Percentiles rank a stretch among this genome's conserved stretches.
Conservation (phyloP, 495 filamentous ascomycete genomes). For the Schizothecium vesticola region DNA sequence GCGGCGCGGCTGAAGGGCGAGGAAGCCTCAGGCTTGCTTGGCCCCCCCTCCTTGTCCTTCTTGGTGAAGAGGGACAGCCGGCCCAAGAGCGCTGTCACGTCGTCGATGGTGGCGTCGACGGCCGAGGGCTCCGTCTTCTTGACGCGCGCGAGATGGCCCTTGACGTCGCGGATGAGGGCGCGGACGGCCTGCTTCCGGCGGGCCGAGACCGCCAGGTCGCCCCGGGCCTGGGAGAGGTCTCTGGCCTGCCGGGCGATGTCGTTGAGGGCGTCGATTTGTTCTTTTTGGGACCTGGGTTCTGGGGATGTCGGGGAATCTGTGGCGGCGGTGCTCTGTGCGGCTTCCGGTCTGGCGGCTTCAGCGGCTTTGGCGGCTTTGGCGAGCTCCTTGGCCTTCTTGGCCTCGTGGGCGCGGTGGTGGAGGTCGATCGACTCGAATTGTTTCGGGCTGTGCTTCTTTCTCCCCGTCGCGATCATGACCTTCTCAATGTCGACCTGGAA, state of each 20-base stretch:
- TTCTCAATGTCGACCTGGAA: conserved; percentile 89
- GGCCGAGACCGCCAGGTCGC: conserved; percentile 15
- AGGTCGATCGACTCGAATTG: neutral
- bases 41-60: neutral
- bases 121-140: neutral
- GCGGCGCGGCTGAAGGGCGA: neutral
- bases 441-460: conserved; percentile 46
- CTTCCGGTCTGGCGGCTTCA: conserved; percentile 4
- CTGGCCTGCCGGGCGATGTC: conserved; percentile 26
- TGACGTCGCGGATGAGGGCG: conserved; percentile 26
- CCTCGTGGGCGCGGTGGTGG: neutral
- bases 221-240: conserved; percentile 16
- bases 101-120: neutral
- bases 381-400: conserved; percentile 18
- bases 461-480: conserved; percentile 82
- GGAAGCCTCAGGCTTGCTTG: neutral
- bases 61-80: neutral
- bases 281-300: neutral
- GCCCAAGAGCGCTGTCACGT: neutral
- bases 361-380: conserved; percentile 12
- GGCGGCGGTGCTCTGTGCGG: neutral
- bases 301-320: neutral
- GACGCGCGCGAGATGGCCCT: conserved; percentile 14
- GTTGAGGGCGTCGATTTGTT: conserved; percentile 19
- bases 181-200: conserved; percentile 36